phyloP scores from a whole-genome alignment of 2,329 filamentous ascomycete genomes.

The Sclerotinia glacialis region DNA sequence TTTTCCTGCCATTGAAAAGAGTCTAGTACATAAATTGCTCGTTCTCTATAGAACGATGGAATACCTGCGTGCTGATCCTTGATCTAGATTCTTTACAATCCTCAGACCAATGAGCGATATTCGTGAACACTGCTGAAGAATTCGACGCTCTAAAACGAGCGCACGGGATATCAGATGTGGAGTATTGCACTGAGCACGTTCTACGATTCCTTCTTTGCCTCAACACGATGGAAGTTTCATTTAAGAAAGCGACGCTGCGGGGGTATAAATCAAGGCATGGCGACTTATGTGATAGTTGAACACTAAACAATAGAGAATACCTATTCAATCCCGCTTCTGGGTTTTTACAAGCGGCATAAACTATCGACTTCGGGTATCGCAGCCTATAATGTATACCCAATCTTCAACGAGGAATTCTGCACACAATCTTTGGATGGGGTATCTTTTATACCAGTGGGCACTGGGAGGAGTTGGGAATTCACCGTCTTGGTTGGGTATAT shows the following conservation, averaged over 20 bases:
- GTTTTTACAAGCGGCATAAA: neutral
- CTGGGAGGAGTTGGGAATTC: neutral
- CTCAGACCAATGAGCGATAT: neutral
- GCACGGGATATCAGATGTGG: neutral
- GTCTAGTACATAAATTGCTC: neutral
- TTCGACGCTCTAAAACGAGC: neutral
- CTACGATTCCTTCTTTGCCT: neutral
- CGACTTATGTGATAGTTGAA: neutral
- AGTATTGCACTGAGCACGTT: neutral
- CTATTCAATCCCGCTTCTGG: neutral
- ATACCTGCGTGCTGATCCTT: neutral
- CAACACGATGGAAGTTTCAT: neutral
- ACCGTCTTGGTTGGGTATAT: neutral
- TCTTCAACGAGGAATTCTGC: neutral
- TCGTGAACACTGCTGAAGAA: neutral
- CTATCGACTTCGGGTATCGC: neutral
- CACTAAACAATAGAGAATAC: neutral
- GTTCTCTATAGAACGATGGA: constrained; percentile 3
- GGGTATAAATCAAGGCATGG: neutral
- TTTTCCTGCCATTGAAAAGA: neutral
- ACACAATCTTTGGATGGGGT: neutral
- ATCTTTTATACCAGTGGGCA: neutral
- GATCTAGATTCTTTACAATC: neutral
- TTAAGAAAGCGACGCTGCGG: neutral
- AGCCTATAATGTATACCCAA: too few species aligned